Evolutionary conservation across 176 grass and related monocot species (phyloP).

Genomic region (Phragmites australis): DNA sequence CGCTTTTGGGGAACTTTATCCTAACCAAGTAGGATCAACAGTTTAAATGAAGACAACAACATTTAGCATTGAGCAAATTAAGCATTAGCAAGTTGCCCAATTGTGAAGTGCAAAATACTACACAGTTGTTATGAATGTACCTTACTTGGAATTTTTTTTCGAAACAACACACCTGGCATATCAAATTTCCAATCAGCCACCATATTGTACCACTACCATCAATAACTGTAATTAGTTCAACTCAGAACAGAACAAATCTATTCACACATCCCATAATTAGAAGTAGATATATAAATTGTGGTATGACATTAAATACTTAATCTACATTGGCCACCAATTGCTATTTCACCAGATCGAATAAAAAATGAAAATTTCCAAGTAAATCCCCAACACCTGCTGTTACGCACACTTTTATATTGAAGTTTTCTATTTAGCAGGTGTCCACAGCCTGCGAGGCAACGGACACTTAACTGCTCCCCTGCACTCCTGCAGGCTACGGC

Average conservation of each 20-base stretch:
- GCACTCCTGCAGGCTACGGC: background rate
- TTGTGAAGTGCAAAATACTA: background rate
- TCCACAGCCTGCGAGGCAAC: background rate
- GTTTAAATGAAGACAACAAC: conserved; percentile 11
- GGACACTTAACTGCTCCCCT: background rate
- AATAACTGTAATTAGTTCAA: background rate
- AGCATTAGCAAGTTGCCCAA: background rate
- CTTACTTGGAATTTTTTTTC: conserved; percentile 1
- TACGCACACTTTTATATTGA: background rate
- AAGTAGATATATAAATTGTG: background rate
- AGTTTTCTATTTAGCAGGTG: background rate
- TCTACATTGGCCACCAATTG: background rate
- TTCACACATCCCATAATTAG: background rate
- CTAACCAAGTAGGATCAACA: background rate
- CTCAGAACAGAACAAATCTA: background rate
- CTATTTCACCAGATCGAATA: background rate
- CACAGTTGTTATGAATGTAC: background rate
- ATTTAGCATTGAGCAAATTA: background rate
- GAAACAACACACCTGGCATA: background rate
- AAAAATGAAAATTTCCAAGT: background rate
- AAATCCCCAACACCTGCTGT: background rate
- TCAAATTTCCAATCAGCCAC: conserved; percentile 1
- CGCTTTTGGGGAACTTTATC: background rate
- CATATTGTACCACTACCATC: background rate
- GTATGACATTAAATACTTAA: background rate